phyloP scores from a whole-genome alignment of 345 rosid genomes.

The Luvunga scandens region DNA sequence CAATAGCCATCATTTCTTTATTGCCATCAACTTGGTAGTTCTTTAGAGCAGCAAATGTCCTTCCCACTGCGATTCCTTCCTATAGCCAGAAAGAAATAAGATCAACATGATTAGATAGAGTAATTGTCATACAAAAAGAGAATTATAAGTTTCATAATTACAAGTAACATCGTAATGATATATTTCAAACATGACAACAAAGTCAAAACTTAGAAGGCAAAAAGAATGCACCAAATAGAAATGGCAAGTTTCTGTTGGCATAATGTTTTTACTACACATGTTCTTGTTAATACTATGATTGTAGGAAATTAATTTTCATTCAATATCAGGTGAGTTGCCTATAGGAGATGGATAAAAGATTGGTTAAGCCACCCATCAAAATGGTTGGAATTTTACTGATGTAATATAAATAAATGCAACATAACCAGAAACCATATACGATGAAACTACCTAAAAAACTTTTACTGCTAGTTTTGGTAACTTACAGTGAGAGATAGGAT shows the following conservation, averaged over 20 bases:
- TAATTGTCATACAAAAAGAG: neutral
- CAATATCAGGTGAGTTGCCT: neutral
- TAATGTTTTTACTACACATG: neutral
- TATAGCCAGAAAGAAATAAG: conserved; percentile 18
- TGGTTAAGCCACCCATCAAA: neutral
- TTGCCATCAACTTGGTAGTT: conserved; percentile 95
- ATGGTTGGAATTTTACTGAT: neutral
- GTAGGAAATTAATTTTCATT: neutral
- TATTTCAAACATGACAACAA: neutral
- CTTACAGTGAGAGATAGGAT: conserved; percentile 89
- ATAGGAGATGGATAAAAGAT: neutral
- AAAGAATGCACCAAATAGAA: neutral
- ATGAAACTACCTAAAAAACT: neutral
- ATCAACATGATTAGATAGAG: neutral
- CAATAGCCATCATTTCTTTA: conserved; percentile 99
- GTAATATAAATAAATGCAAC: neutral
- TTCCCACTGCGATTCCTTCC: conserved; percentile 99
- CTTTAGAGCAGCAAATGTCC: conserved; percentile 83
- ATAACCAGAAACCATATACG: neutral
- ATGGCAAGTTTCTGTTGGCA: neutral
- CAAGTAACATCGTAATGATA: neutral
- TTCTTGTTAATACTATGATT: neutral
- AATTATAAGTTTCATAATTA: neutral
- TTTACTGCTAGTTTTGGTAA: neutral
- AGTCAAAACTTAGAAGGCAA: neutral